Evolutionary conservation across 768 basidiomycete species (phyloP).

Genomic region (Collybiopsis luxurians): DNA sequence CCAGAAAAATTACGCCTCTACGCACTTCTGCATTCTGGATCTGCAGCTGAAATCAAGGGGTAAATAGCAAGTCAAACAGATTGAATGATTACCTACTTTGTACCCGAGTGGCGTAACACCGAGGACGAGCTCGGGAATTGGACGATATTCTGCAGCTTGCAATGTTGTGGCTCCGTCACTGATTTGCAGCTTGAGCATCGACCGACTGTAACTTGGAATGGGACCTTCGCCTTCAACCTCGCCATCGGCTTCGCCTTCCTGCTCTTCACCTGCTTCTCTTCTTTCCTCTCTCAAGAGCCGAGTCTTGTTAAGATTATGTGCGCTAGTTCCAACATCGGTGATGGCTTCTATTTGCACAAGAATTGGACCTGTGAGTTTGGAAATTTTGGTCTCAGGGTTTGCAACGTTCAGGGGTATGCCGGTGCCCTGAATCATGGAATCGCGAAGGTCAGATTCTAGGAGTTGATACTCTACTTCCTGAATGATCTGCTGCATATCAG

Average conservation of each 20-base stretch:
- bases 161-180: slow-evolving; percentile 73
- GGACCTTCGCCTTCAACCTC: slow-evolving; percentile 69
- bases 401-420: slow-evolving; percentile 55
- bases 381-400: slow-evolving; percentile 27
- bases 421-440: slow-evolving; percentile 70
- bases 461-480: slow-evolving; percentile 61
- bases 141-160: slow-evolving; percentile 76
- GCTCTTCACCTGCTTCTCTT: slow-evolving; percentile 51
- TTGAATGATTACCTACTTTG: slow-evolving; percentile 51
- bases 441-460: slow-evolving; percentile 65
- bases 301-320: slow-evolving; percentile 73
- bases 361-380: slow-evolving; percentile 42
- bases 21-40: slow-evolving; percentile 68
- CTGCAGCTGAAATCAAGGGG: slow-evolving; percentile 47
- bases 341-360: slow-evolving; percentile 76
- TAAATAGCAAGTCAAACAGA: not conserved
- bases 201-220: slow-evolving; percentile 77
- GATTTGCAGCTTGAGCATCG: slow-evolving; percentile 73
- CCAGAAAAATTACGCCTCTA: slow-evolving; percentile 73
- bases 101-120: slow-evolving; percentile 78
- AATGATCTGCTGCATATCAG: slow-evolving; percentile 50
- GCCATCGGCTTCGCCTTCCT: slow-evolving; percentile 51
- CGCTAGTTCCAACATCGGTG: slow-evolving; percentile 85
- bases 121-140: slow-evolving; percentile 61
- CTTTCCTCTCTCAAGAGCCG: slow-evolving; percentile 65